Base-by-base conservation (phyloP, 2,329 filamentous ascomycete species). In the Alternaria rosae region DNA sequence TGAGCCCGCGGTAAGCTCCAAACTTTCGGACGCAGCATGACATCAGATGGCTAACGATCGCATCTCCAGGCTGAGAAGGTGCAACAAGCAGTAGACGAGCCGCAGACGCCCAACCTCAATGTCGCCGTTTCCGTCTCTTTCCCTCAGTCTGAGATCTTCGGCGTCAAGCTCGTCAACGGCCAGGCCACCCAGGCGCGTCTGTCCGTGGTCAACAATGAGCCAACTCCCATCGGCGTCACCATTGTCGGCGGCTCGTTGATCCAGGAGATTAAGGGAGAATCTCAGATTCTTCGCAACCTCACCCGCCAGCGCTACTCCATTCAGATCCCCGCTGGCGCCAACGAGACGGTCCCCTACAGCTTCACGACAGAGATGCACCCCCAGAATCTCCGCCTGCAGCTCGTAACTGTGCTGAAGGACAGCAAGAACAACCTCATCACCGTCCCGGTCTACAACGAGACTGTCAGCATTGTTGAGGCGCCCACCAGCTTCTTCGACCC, bases 91-190 rank as follows among this genome's bases (percentile, higher is more conserved):
- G 87, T 88, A 66, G 89, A 91, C 71, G 85, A 90, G 62, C 84
- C 79, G 87, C 89, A 81, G 84, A 90, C 76, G 79, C 89, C 83
- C 69, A 85, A 82, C 64, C 78, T 88, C 62, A 83, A 83, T 60
- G 85, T 90, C 68, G 80, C 82, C 56, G 83, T 88, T 66, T 82
- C 84, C 54, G 83, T 87, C 60, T 83, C 84, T 32, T 90, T 90
- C 80, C 88, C 88, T 28, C 81, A 87, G 67, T 84, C 86, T 61
- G 92, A 96, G 84, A 90, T 97, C 81, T 95, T 97, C 72, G 95
- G 94, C 74, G 89, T 98, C 72, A 97, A 97, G 87, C 89, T 98
- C 71, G 88, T 98, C 85, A 99, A 99, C 79, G 93, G 93, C 76
- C 90, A 91, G 69, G 88, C 93, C 43, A 97, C 93, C 67, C 89